Conservation (phyloP, 768 basidiomycete genomes). For the Phaffia tasmanica region DNA sequence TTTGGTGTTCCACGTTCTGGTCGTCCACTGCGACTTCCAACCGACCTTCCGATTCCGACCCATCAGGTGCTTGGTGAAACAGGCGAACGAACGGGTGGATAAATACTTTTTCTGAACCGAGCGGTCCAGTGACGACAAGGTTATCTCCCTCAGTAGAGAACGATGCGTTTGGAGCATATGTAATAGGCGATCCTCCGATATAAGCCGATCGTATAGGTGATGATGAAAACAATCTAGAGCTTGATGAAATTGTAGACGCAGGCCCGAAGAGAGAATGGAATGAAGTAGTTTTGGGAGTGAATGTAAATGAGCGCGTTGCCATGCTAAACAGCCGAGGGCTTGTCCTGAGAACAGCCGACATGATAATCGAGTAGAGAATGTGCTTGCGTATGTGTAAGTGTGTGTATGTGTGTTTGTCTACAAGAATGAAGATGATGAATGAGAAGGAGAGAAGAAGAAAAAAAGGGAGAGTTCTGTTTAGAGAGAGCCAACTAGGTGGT, state of each 20-base stretch:
- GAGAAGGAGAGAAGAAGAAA: no score
- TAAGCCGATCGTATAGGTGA: constrained; percentile 36
- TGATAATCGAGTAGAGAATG: no score
- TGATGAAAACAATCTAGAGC: constrained; percentile 28
- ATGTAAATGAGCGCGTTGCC: no score
- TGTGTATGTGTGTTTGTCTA: no score
- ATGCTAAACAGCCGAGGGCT: no score
- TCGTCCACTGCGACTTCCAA: constrained; percentile 40
- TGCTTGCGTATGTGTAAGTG: no score
- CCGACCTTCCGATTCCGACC: constrained; percentile 2
- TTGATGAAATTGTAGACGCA: neutral
- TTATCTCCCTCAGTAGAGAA: constrained; percentile 37
- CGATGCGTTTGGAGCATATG: constrained; percentile 47
- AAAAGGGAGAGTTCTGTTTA: no score
- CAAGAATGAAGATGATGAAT: no score
- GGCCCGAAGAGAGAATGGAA: neutral
- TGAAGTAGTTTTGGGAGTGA: no score
- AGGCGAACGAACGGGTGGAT: constrained; percentile 44
- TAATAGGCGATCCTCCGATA: constrained; percentile 46
- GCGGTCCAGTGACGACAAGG: constrained; percentile 51
- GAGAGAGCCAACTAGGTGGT: no score
- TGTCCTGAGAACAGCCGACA: no score
- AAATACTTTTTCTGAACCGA: constrained; percentile 46
- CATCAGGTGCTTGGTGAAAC: constrained; percentile 29
- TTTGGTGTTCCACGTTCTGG: constrained; percentile 59